Base-by-base conservation (phyloP, 441 rosid species). In the Biscutella laevigata region DNA sequence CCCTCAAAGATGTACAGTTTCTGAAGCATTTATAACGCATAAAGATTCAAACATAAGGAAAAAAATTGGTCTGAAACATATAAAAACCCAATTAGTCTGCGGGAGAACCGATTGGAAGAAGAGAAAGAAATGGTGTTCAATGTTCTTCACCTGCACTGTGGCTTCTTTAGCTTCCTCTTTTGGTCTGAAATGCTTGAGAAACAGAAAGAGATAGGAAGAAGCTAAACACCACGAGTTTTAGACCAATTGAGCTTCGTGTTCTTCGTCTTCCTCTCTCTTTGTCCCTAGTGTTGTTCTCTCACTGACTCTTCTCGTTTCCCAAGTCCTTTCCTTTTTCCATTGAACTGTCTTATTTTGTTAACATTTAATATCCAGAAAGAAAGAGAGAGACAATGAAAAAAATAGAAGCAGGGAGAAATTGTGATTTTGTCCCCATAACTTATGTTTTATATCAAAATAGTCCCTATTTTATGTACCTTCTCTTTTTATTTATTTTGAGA, bases 261-360 rank as follows among this genome's bases (percentile, higher is more conserved):
- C 47, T 24, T 16, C 15, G 20, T 52, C 21, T 22, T 40, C 56
- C 55, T 64, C 53, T 64, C 49, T 44, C 22, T 58, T 28, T 66
- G 61, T 52, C 49, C 54, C 64, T 43, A 14, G 60, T 57, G 68
- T 56, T 64, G 45, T 56, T 65, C 55, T 44, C 65, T 49, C 48
- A 58, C 59, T 65, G 53, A 50, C 30, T 66, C 49, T 57, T 37
- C 70, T 58, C 70, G 49, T 38, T 65, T 51, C 70, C 70, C 54
- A 43, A 51, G 48, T 22, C 25, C 29, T 12, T 64, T 51, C 22
- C 13, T 35, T 40, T 46, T 46, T 8, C 47, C 49, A 65, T 13
- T 51, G 54, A 65, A 65, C 59, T 58, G 55, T 65, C 64, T 43
- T n/a, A n/a, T 42, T 65, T 65, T 65, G 40, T 12, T 42, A 21